These are phyloP conservation scores for Didymella glomerata DNA, from an alignment of 2,329 filamentous ascomycete species.

Conservation along the genomic window DNA sequence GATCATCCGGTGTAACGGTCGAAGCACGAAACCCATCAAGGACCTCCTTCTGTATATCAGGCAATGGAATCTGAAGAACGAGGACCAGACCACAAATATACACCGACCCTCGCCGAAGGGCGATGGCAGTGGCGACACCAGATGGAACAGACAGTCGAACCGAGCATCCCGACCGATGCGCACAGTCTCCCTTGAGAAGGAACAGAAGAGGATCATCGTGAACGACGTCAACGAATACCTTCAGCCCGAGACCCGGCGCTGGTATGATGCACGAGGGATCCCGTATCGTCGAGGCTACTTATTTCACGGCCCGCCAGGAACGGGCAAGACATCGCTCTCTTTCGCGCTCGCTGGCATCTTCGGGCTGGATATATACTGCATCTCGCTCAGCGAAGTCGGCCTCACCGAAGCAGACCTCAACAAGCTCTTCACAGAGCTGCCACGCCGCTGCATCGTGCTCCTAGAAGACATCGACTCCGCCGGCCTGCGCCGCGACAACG, in stretches of 20 bases:
- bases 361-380: slow-evolving; percentile 57
- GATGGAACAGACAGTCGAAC: slow-evolving; percentile 56
- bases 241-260: slow-evolving; percentile 73
- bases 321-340: slow-evolving; percentile 70
- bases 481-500: slow-evolving; percentile 52
- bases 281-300: slow-evolving; percentile 87
- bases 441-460: slow-evolving; percentile 56
- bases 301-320: slow-evolving; percentile 80
- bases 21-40: slow-evolving; percentile 59
- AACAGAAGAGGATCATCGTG: slow-evolving; percentile 72
- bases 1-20: slow-evolving; percentile 57
- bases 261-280: slow-evolving; percentile 85
- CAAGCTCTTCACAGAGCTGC: slow-evolving; percentile 55
- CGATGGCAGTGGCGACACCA: slow-evolving; percentile 41
- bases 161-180: slow-evolving; percentile 75
- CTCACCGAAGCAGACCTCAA: slow-evolving; percentile 72
- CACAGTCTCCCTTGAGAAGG: slow-evolving; percentile 76
- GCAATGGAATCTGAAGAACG: slow-evolving; percentile 54
- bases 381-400: slow-evolving; percentile 69
- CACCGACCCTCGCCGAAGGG: slow-evolving; percentile 52
- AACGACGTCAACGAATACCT: slow-evolving; percentile 81
- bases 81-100: slow-evolving; percentile 57
- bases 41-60: slow-evolving; percentile 56
- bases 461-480: slow-evolving; percentile 60
- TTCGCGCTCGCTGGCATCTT: slow-evolving; percentile 58